A percentile compares a stretch with the other conserved stretches of the same genome.
These are phyloP conservation scores for Rhizopus sp. DNA, from an alignment of 371 early-diverging fungal species.

Conservation along the genomic window DNA sequence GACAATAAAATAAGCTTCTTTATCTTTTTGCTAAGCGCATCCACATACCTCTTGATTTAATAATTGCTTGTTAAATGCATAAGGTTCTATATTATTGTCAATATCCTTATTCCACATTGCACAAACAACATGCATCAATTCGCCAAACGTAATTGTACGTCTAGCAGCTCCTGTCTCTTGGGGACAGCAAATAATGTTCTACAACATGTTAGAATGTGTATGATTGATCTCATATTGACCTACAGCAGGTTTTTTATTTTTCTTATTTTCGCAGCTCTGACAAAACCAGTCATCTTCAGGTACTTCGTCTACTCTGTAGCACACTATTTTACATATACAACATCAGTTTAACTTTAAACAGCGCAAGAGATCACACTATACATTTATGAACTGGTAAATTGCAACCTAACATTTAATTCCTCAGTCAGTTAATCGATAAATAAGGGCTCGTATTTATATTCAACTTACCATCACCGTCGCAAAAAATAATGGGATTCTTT, in stretches of 20 bases:
- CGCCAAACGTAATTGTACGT: slow-evolving; percentile 48
- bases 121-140: slow-evolving; percentile 63
- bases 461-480: slow-evolving; percentile 55
- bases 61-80: slow-evolving; percentile 26
- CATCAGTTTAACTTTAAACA: background rate
- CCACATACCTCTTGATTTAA: slow-evolving; percentile 31
- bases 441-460: background rate
- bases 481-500: slow-evolving; percentile 54
- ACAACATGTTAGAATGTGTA: background rate
- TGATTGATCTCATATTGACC: background rate
- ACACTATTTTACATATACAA: slow-evolving; percentile 20
- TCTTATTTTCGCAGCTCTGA: slow-evolving; percentile 49
- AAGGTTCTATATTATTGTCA: slow-evolving; percentile 42
- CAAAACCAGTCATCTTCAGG: slow-evolving; percentile 61
- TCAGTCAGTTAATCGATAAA: background rate
- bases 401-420: slow-evolving; percentile 35
- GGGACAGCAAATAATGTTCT: slow-evolving; percentile 59
- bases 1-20: background rate
- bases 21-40: background rate
- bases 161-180: slow-evolving; percentile 52
- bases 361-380: slow-evolving; percentile 11
- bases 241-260: slow-evolving; percentile 44
- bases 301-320: slow-evolving; percentile 50
- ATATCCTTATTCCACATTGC: slow-evolving; percentile 53
- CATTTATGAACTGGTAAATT: slow-evolving; percentile 60